phyloP scores from a whole-genome alignment of 75 land plant genomes.

The Picea glauca region DNA sequence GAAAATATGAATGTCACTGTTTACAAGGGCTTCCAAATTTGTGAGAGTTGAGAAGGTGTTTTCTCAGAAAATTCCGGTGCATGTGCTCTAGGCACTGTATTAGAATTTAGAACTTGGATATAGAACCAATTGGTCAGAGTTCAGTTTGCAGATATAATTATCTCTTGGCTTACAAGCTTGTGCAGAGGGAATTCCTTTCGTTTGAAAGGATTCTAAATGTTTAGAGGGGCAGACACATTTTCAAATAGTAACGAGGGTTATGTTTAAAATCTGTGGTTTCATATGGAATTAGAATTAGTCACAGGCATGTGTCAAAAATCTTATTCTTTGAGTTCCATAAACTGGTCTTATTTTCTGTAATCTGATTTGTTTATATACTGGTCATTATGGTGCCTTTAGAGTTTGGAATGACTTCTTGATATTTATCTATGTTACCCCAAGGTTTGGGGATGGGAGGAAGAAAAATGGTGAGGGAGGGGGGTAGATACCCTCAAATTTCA shows the following conservation, averaged over 20 bases:
- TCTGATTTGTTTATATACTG: background rate
- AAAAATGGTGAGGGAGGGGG: no score
- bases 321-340: background rate
- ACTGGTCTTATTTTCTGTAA: background rate
- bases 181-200: background rate
- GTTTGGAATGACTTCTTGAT: background rate
- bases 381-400: background rate
- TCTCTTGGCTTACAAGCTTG: background rate
- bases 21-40: background rate
- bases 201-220: background rate
- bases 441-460: no score
- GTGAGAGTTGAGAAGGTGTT: background rate
- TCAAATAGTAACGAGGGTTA: background rate
- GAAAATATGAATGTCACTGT: background rate
- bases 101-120: background rate
- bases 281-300: background rate
- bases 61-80: background rate
- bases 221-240: background rate
- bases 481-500: no score
- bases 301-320: background rate
- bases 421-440: background rate
- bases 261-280: background rate
- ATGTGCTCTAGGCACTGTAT: background rate
- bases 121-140: background rate
- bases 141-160: background rate